A percentile compares a stretch with the other conserved stretches of the same genome.
phyloP scores from a whole-genome alignment of 345 rosid species.

The Eucalyptus cloeziana region DNA sequence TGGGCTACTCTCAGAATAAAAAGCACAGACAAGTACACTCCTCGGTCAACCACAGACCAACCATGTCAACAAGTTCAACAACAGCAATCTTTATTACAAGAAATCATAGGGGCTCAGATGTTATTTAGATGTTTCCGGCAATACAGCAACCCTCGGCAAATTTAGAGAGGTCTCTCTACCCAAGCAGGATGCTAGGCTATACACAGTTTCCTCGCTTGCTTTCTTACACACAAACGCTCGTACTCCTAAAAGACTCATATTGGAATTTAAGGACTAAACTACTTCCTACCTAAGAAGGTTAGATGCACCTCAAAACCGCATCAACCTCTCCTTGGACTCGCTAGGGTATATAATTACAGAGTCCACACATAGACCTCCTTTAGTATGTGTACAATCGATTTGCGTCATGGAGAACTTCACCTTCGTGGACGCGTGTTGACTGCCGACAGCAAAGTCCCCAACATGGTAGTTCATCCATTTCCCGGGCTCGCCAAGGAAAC shows the following conservation, averaged over 20 bases:
- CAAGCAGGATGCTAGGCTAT: neutral
- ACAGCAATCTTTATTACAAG: neutral
- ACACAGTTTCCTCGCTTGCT: neutral
- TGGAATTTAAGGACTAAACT: neutral
- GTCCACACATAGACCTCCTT: slow-evolving; percentile 91
- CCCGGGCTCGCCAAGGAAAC: slow-evolving; percentile 52
- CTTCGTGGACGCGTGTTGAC: slow-evolving; percentile 16
- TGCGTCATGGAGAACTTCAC: slow-evolving; percentile 85
- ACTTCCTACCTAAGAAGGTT: neutral
- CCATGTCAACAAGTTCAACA: neutral
- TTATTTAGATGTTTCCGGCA: neutral
- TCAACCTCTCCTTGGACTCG: slow-evolving; percentile 45
- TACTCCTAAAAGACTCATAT: neutral
- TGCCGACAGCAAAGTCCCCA: slow-evolving; percentile 61
- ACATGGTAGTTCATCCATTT: slow-evolving; percentile 75
- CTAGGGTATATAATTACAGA: slow-evolving; percentile 67
- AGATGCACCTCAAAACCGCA: slow-evolving; percentile 32
- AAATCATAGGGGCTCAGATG: neutral
- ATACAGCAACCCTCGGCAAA: neutral
- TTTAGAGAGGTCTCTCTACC: neutral
- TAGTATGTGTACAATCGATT: slow-evolving; percentile 97
- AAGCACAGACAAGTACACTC: neutral
- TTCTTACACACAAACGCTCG: neutral
- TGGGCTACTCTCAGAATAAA: neutral
- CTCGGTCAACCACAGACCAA: neutral